Evolutionary conservation across 2,329 filamentous ascomycete genomes (phyloP).

Genomic region (Penicillium hesseltinei): DNA sequence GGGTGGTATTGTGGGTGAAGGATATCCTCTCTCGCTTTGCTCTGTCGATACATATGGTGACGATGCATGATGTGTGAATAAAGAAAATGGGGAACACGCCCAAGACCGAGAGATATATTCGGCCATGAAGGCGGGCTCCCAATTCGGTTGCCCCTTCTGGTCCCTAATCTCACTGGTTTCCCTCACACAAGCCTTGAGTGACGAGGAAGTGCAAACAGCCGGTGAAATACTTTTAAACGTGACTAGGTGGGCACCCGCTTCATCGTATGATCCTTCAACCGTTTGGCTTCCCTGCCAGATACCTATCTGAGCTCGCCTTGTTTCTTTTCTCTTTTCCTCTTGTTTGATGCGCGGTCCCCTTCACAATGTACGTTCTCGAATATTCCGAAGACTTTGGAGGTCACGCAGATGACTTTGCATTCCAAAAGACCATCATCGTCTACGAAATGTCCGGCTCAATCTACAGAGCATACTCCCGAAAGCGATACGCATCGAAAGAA

Average conservation of each 20-base stretch:
- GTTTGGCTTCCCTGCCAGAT: neutral
- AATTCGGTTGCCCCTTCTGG: neutral
- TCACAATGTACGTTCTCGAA: conserved; percentile 5
- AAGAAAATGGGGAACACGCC: neutral
- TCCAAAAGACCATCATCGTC: conserved; percentile 2
- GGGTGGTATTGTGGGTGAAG: too few relatives aligned
- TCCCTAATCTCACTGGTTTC: neutral
- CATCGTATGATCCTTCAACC: neutral
- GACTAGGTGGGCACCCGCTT: conserved; percentile 1
- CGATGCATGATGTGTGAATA: neutral
- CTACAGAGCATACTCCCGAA: conserved; percentile 4
- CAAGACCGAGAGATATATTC: neutral
- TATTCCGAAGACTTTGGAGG: conserved; percentile 6
- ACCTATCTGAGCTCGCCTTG: neutral
- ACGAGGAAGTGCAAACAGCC: neutral
- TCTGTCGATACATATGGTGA: neutral
- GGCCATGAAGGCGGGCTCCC: neutral
- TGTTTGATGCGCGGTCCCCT: neutral
- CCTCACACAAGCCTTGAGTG: conserved; percentile 1
- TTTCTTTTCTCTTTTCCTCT: too few relatives aligned
- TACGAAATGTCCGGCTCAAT: conserved; percentile 1
- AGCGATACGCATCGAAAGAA: neutral
- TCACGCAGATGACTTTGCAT: neutral
- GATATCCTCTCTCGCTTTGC: neutral
- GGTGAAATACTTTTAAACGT: neutral